Percentiles rank a stretch among this genome's conserved stretches.
Conservation (phyloP, 306 rosid genomes). For the Prinsepia uniflora region DNA sequence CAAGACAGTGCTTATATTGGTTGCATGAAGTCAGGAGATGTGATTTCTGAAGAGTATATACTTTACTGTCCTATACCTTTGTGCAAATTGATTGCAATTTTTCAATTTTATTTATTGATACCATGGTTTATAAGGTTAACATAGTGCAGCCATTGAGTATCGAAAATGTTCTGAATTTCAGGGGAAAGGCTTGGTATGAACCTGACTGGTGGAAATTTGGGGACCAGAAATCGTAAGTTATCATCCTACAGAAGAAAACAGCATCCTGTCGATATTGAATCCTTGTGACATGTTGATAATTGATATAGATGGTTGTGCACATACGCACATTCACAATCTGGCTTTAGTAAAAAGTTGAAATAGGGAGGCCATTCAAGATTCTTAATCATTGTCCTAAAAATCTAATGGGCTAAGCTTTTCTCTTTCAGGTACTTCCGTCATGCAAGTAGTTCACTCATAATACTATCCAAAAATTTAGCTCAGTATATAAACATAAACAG, state of each 20-base stretch:
- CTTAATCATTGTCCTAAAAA: neutral
- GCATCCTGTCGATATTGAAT: neutral
- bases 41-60: slow-evolving; percentile 79
- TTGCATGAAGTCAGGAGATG: slow-evolving; percentile 98
- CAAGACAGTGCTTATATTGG: slow-evolving; percentile 88
- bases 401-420: neutral
- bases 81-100: slow-evolving; percentile 19
- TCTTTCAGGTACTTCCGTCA: slow-evolving; percentile 87
- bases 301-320: neutral
- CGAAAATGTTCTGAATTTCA: slow-evolving; percentile 36
- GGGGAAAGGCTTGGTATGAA: slow-evolving; percentile 93
- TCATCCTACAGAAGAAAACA: slow-evolving; percentile 5
- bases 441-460: slow-evolving; percentile 71
- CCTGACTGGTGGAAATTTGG: slow-evolving; percentile 99
- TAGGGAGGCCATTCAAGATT: neutral
- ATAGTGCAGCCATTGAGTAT: slow-evolving; percentile 19
- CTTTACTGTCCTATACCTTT: slow-evolving; percentile 26
- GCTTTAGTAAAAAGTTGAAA: neutral
- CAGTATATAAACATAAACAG: slow-evolving; percentile 86
- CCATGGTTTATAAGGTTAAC: neutral
- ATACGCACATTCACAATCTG: neutral
- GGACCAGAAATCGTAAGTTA: slow-evolving; percentile 89
- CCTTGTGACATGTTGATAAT: neutral
- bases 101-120: slow-evolving; percentile 6
- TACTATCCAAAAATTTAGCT: slow-evolving; percentile 87